phyloP scores from a whole-genome alignment of 768 basidiomycete species.

The Hemileccinum impolitum region DNA sequence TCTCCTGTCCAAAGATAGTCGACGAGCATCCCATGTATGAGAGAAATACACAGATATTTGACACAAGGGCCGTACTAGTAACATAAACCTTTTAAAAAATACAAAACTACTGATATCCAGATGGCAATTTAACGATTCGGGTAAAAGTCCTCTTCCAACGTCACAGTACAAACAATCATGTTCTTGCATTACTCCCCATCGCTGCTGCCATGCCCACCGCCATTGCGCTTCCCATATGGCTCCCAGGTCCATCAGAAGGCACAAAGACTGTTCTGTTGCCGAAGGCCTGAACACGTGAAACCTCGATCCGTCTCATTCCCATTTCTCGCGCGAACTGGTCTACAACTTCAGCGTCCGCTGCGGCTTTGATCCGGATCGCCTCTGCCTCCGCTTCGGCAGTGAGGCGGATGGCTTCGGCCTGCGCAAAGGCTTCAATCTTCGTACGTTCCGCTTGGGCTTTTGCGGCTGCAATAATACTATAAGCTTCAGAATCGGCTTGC shows the following conservation, averaged over 20 bases:
- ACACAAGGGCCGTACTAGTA: no score
- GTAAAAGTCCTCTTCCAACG: neutral
- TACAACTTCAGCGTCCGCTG: conserved; percentile 56
- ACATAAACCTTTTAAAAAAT: neutral
- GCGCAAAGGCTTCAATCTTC: conserved; percentile 71
- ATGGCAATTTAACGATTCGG: neutral
- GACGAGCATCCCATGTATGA: no score
- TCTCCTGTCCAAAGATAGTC: no score
- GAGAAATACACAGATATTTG: no score
- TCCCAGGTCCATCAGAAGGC: conserved; percentile 57
- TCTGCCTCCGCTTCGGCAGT: conserved; percentile 73
- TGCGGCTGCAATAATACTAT: conserved; percentile 68
- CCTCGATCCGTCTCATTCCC: conserved; percentile 65
- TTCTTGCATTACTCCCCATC: conserved; percentile 41
- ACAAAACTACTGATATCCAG: neutral
- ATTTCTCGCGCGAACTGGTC: conserved; percentile 76
- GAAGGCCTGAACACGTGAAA: conserved; percentile 59
- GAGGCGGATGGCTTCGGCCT: conserved; percentile 74
- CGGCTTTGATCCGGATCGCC: conserved; percentile 60
- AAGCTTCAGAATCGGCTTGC: conserved; percentile 73
- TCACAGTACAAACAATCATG: conserved; percentile 3
- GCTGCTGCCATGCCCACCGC: conserved; percentile 68
- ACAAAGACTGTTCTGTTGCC: conserved; percentile 69
- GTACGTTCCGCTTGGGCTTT: conserved; percentile 65
- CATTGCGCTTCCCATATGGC: conserved; percentile 59